Evolutionary conservation across 345 rosid species (phyloP), one percentile per base, ranked within the genome.

Genomic region (Ceriops decandra): DNA sequence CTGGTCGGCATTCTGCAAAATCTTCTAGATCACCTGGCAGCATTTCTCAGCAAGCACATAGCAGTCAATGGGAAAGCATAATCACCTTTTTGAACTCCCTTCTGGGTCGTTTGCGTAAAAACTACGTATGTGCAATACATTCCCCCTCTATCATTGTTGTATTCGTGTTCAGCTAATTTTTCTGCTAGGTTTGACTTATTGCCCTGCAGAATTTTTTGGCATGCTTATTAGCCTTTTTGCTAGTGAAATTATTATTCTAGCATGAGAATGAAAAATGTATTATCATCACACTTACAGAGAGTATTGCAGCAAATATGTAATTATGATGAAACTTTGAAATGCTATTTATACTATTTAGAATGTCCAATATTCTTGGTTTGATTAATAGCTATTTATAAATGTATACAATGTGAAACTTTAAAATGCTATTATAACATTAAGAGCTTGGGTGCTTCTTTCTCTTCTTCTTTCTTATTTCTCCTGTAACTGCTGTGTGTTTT

Each of bases 21-120:
- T 69, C 88, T 52, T 86, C 96, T 72, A 86, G 88, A 86, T 89
- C 95, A 63, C 90, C 97, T 32, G 83, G 90, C 62, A 80, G 82
- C 66, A 46, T 79, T 68, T 77, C 82, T 35, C 96, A 82, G 77
- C 97, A 85, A 64, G 70, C 84, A 72, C 75, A 81, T 21, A 78
- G 63, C 77, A 89, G 83, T 79, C 96, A 88, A 52, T 95, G 99
- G 99, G 97, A 91, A 63, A 83, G 82, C 79, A 95, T 95, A 80
- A 86, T 88, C 72, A 84, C 83, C 64, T 95, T 95, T 86, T 80
- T 95, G 96, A 90, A 95, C 81, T 87, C 91, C 72, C 92, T 95
- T 57, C 79, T 91, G 91, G 81, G 69, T 46, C 84, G 86, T 73
- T 82, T 95, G 67, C 88, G 82, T 38, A 85, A 85, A 63, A 95